Evolutionary conservation across 169 alveolate species (phyloP), one percentile per base, ranked within the genome.

Genomic region (Hepatocystis sp.): DNA sequence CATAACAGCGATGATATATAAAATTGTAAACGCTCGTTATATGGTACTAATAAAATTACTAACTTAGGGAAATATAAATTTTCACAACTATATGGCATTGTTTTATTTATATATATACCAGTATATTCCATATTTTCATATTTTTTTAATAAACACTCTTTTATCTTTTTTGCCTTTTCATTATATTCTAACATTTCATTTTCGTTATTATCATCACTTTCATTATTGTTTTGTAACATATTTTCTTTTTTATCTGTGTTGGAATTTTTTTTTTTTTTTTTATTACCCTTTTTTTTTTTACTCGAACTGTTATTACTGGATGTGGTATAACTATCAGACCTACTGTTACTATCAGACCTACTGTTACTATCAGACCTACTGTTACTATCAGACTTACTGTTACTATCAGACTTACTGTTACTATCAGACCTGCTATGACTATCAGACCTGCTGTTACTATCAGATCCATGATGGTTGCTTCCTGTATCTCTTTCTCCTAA

Each of bases 21-120:
- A 13, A 61, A 15, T 28, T 81, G 89, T 39, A 81, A 65, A 44
- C 51, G n/a, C 15, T 36, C 60, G 23, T 60, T 81, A 39, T 81
- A 84, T 3, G 89, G 89, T 11, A 81, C 19, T 30, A 81, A 81
- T 27, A 81, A 39, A 53, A 81, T 47, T 10, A 81, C 63, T 23
- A 81, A 61, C 34, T 63, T 15, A 10, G 89, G 89, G 17, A 52
- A 81, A 53, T 19, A 56, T 17, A 63, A 8, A 61, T 42, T 81
- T 1, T 39, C 47, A 28, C 7, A 10, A 49, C 56, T 60, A 51
- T 32, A 11, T 11, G 89, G 89, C 5, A 63, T 49, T 13, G 46
- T 44, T 42, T 51, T 81, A 42, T 81, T 49, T 53, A 81, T 39
- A 63, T 61, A 81, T 17, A 81, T 36, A 17, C 63, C 23, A 2